Evolutionary conservation across 1,284 basidiomycete genomes (phyloP), one percentile per base, ranked within the genome.

Genomic region (Leucoagaricus sp.): DNA sequence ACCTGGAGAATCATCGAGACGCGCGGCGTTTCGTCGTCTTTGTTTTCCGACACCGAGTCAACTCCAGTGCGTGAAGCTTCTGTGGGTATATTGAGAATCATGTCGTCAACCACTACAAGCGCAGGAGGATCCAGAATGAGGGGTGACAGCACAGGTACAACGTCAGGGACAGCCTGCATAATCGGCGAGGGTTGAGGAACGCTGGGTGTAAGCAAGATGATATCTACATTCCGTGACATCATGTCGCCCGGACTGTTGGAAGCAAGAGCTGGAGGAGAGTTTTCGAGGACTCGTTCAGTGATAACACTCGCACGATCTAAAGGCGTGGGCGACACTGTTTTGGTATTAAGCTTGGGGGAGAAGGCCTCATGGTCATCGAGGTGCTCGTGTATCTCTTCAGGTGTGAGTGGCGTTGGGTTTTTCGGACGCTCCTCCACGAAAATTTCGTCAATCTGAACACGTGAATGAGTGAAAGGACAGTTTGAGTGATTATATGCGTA

Each of bases 401-500:
- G 6, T n/a, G 15, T 38, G 31, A 6, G 7, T 15, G 13, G 12
- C 17, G 36, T n/a, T 15, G 12, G 31, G 31, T n/a, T n/a, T n/a
- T n/a, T n/a, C n/a, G 31, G 36, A 38, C 36, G 4, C 4, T 15
- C 13, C 6, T 33, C 36, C 36, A 38, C 36, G 17, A n/a, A n/a
- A 7, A 6, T 6, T 9, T 38, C 36, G 36, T 38, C 36, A 6
- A n/a, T n/a, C 36, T 38, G 36, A 8, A 4, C 36, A n/a, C 12
- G 17, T 15, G 17, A 5, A 4, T 38, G 4, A 38, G 36, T n/a
- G 36, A n/a, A 38, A 5, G 36, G 17, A 13, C 13, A 5, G 13
- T 5, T 10, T 15, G 17, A 8, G 6, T 54, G 52, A 49, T 48
- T 67, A 63, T 67, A 67, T 67, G 62, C 65, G 63, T 53, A 68